phyloP scores from a whole-genome alignment of 2,329 filamentous ascomycete species.

The Sclerotinia glacialis region DNA sequence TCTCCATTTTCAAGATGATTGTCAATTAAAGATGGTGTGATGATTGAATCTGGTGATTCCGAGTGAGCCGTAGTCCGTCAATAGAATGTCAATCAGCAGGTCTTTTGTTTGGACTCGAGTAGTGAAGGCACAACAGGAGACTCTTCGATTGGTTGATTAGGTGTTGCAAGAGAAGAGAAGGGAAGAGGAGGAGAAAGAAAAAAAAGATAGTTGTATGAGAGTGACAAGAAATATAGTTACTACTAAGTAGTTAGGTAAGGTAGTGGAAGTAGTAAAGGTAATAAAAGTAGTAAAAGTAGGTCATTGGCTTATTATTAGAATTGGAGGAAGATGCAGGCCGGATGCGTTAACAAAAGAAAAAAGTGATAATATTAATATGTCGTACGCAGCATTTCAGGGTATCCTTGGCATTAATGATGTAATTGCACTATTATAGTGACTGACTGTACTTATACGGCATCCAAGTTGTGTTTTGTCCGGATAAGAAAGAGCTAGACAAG shows the following conservation, averaged over 20 bases:
- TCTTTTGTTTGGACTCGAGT: neutral
- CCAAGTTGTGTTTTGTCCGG: too few species aligned
- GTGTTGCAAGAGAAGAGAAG: neutral
- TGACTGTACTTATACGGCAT: too few species aligned
- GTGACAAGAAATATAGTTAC: neutral
- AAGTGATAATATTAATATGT: neutral
- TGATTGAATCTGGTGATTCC: neutral
- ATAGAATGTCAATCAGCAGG: neutral
- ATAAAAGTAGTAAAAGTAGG: constrained; percentile 1
- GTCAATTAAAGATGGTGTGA: neutral
- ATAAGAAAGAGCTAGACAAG: neutral
- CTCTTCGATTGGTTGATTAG: neutral
- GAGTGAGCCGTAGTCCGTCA: neutral
- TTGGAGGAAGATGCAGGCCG: too few species aligned
- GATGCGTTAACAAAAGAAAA: too few species aligned
- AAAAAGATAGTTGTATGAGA: neutral
- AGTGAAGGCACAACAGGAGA: neutral
- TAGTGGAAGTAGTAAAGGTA: too few species aligned
- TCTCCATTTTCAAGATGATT: constrained; percentile 8
- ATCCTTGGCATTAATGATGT: constrained; percentile 5
- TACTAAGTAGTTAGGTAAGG: neutral
- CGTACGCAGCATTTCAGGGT: neutral
- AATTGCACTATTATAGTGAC: too few species aligned
- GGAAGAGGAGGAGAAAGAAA: too few species aligned
- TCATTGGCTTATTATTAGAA: neutral